A percentile compares a stretch with the other conserved stretches of the same genome.
Evolutionary conservation across 164 flowering plant species (phyloP).

Genomic region (Dillenia suffruticosa): DNA sequence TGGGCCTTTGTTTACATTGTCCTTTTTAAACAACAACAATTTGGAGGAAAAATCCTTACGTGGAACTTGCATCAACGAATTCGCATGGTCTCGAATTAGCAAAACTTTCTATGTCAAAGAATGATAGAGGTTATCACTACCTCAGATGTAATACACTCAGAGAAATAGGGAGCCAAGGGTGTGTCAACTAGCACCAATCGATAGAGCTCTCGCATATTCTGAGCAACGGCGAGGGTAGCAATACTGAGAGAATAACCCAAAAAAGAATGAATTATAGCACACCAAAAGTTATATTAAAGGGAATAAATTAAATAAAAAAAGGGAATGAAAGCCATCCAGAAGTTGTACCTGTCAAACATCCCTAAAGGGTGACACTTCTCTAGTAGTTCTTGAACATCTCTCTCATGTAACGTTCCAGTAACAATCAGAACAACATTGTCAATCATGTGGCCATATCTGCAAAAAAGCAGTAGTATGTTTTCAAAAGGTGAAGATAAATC

Average conservation of each 20-base stretch:
- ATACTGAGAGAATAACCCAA: constrained; percentile 45
- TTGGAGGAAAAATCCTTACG: too few relatives aligned
- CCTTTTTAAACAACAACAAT: too few relatives aligned
- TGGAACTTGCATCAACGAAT: too few relatives aligned
- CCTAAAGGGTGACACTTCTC: constrained; percentile 99
- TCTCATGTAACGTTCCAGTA: constrained; percentile 98
- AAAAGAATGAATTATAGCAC: too few relatives aligned
- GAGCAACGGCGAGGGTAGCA: constrained; percentile 98
- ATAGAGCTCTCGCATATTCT: constrained; percentile 96
- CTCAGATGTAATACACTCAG: constrained; percentile 98
- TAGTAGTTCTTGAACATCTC: constrained; percentile 94
- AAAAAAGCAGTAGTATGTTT: constrained; percentile 6
- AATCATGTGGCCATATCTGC: constrained; percentile 99
- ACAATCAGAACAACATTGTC: constrained; percentile 99
- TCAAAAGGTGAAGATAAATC: too few relatives aligned
- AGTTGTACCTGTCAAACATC: constrained; percentile 93
- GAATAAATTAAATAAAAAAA: not conserved
- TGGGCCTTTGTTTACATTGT: too few relatives aligned
- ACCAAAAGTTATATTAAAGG: not conserved
- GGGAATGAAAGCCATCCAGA: not conserved
- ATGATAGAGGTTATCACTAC: constrained; percentile 24
- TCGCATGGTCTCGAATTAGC: too few relatives aligned
- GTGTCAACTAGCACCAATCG: constrained; percentile 98
- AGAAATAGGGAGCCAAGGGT: constrained; percentile 97
- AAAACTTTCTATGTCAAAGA: too few relatives aligned